Evolutionary conservation across 371 early-diverging fungal species (phyloP).

Genomic region (Apophysomyces ossiformis): DNA sequence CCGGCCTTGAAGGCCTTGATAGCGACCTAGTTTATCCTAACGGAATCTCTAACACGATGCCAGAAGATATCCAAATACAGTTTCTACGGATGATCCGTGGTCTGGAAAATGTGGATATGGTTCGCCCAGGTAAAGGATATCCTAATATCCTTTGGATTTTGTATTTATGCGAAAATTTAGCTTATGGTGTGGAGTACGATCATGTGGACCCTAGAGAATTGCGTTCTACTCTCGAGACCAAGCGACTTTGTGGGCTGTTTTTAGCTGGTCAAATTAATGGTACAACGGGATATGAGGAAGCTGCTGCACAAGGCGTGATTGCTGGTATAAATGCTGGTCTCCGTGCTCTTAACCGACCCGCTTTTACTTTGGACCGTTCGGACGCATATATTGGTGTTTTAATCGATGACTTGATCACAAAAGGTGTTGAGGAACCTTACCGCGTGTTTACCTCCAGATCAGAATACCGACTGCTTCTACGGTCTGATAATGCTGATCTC

Average conservation of each 20-base stretch:
- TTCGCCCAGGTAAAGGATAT: slow-evolving; percentile 59
- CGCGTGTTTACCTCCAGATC: slow-evolving; percentile 86
- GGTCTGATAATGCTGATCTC: slow-evolving; percentile 85
- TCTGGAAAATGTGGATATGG: slow-evolving; percentile 78
- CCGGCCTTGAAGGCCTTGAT: slow-evolving; percentile 46
- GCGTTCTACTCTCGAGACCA: slow-evolving; percentile 77
- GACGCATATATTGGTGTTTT: slow-evolving; percentile 89
- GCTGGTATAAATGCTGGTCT: slow-evolving; percentile 87
- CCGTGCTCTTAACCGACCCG: slow-evolving; percentile 50
- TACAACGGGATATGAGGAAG: slow-evolving; percentile 90
- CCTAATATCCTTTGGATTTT: background rate
- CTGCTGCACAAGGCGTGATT: slow-evolving; percentile 85
- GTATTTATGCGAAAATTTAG: slow-evolving; percentile 18
- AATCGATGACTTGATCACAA: slow-evolving; percentile 84
- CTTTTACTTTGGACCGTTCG: slow-evolving; percentile 75
- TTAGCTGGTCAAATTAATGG: slow-evolving; percentile 91
- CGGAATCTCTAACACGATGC: slow-evolving; percentile 86
- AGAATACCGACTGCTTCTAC: slow-evolving; percentile 77
- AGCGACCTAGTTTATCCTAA: slow-evolving; percentile 81
- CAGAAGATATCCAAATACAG: slow-evolving; percentile 75
- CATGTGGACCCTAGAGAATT: slow-evolving; percentile 86
- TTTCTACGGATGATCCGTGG: slow-evolving; percentile 79
- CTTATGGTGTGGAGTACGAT: slow-evolving; percentile 87
- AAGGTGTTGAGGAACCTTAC: slow-evolving; percentile 88
- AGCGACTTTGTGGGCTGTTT: slow-evolving; percentile 76